Evolutionary conservation across 1,284 basidiomycete species (phyloP).

Genomic region (Kwoniella shivajii): DNA sequence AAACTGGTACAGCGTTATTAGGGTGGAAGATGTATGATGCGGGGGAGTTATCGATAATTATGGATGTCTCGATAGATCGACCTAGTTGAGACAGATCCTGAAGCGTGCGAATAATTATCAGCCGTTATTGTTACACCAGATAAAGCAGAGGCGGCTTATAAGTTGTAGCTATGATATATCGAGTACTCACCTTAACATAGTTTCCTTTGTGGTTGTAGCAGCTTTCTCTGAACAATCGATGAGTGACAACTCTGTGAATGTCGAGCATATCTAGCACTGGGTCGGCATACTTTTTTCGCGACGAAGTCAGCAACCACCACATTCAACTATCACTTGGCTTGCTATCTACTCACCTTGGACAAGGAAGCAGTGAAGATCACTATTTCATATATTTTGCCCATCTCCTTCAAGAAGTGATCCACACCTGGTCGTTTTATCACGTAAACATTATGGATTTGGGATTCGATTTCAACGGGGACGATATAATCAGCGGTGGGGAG

Average conservation of each 20-base stretch:
- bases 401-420: constrained; percentile 91
- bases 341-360: constrained; percentile 94
- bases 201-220: constrained; percentile 99
- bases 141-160: too few relatives aligned
- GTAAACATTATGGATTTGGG: constrained; percentile 96
- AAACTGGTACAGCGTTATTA: constrained; percentile 97
- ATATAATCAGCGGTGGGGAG: constrained; percentile 96
- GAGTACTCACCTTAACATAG: constrained; percentile 90
- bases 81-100: constrained; percentile 97
- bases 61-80: constrained; percentile 85
- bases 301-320: too few relatives aligned
- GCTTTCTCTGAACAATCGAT: constrained; percentile 95
- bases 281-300: constrained; percentile 95
- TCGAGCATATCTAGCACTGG: constrained; percentile 97
- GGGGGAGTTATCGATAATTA: constrained; percentile 98
- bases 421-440: constrained; percentile 99
- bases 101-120: not conserved
- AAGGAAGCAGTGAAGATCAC: constrained; percentile 98
- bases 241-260: constrained; percentile 86
- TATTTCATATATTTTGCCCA: constrained; percentile 98
- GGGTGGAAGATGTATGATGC: constrained; percentile 99
- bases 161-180: too few relatives aligned
- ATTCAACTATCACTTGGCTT: constrained; percentile 95
- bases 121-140: too few relatives aligned
- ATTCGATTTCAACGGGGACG: constrained; percentile 98